These are phyloP conservation scores for Naematelia encephala DNA, from an alignment of 768 basidiomycete species.

Conservation along the genomic window DNA sequence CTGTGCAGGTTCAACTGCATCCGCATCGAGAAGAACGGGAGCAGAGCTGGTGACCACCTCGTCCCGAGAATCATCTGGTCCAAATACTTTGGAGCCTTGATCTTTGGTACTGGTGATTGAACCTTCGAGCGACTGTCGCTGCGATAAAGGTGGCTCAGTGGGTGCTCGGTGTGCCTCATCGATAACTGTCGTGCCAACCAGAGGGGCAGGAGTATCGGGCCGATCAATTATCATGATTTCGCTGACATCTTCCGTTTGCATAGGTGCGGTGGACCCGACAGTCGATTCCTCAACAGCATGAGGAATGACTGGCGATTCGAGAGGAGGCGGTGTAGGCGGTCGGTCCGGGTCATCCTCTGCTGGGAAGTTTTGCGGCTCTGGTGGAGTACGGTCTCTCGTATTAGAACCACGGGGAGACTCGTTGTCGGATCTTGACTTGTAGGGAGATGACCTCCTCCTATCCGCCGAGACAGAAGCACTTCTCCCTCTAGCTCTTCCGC, in stretches of 20 bases:
- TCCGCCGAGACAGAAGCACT: not conserved
- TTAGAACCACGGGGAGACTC: not conserved
- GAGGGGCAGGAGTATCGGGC: not conserved
- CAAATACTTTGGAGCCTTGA: not conserved
- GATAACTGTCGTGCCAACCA: not conserved
- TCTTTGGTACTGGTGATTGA: not conserved
- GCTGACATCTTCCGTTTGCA: not conserved
- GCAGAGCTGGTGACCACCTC: not conserved
- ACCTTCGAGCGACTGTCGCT: not conserved
- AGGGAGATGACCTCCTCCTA: constrained; percentile 4
- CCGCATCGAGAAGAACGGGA: not conserved
- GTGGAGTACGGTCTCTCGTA: too few relatives aligned
- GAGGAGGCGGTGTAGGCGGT: constrained; percentile 12
- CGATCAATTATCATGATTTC: not conserved
- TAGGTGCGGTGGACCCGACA: not conserved
- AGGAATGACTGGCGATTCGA: not conserved
- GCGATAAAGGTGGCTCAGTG: not conserved
- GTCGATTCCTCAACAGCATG: not conserved
- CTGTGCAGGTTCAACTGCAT: too few relatives aligned
- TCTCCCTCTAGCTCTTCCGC: not conserved
- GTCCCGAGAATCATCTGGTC: not conserved
- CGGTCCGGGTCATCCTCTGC: constrained; percentile 5
- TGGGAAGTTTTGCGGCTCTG: too few relatives aligned
- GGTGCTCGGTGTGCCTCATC: too few relatives aligned
- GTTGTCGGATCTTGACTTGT: not conserved